A percentile compares a stretch with the other conserved stretches of the same genome.
Conservation (phyloP, 768 basidiomycete species). For the Fibroporia radiculosa region DNA sequence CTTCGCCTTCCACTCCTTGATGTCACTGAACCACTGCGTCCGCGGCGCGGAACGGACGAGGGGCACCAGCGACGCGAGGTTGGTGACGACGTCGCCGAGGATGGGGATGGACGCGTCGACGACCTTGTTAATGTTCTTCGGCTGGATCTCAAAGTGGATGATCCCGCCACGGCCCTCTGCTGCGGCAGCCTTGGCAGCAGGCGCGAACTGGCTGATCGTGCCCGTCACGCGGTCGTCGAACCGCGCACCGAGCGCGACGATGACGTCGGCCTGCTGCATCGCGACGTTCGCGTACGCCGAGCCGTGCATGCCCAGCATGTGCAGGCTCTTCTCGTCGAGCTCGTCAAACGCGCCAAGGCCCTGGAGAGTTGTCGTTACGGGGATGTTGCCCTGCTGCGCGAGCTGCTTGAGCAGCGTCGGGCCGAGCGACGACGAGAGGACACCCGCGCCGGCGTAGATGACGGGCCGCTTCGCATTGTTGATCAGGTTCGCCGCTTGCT, state of each 20-base stretch:
- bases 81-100: constrained; percentile 86
- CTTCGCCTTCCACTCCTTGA: constrained; percentile 74
- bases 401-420: constrained; percentile 77
- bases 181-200: constrained; percentile 83
- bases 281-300: constrained; percentile 95
- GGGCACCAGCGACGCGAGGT: constrained; percentile 76
- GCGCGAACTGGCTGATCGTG: constrained; percentile 83
- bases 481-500: constrained; percentile 83
- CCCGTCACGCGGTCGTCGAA: constrained; percentile 99
- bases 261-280: constrained; percentile 95
- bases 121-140: constrained; percentile 99
- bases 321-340: constrained; percentile 73
- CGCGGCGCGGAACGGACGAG: constrained; percentile 59
- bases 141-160: constrained; percentile 98
- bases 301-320: constrained; percentile 99
- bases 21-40: constrained; percentile 74
- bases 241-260: constrained; percentile 92
- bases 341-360: constrained; percentile 97
- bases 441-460: constrained; percentile 89
- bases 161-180: constrained; percentile 85
- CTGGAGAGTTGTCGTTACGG: constrained; percentile 94
- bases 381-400: constrained; percentile 82
- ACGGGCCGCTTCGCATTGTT: constrained; percentile 87
- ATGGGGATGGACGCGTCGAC: constrained; percentile 91
- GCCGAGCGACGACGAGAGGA: constrained; percentile 75